phyloP scores from a whole-genome alignment of 177 flowering plant species.

The Vitis hybrid region DNA sequence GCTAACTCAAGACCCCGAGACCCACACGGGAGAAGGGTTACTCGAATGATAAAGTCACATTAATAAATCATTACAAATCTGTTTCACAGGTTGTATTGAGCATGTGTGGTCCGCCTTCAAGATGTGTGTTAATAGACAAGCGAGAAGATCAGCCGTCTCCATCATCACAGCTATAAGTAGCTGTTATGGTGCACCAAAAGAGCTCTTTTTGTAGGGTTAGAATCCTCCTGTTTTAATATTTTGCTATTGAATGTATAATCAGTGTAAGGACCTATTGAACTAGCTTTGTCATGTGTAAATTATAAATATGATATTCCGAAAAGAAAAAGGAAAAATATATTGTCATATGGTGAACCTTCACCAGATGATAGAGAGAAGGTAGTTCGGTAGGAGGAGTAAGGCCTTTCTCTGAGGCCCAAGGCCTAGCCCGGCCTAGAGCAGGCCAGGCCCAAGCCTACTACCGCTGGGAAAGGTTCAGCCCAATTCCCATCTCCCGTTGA shows the following conservation, averaged over 20 bases:
- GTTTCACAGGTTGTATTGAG: slow-evolving; percentile 58
- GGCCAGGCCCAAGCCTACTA: too few relatives aligned
- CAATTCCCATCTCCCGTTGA: too few relatives aligned
- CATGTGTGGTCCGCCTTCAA: slow-evolving; percentile 77
- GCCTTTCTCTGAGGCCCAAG: not conserved
- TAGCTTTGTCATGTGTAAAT: not conserved
- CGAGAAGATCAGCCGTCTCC: slow-evolving; percentile 44
- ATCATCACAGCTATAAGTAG: slow-evolving; percentile 26
- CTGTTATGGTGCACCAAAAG: not conserved
- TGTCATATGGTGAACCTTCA: too few relatives aligned
- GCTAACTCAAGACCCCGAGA: too few relatives aligned
- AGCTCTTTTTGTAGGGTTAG: slow-evolving; percentile 6
- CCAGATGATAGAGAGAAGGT: too few relatives aligned
- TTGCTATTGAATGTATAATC: slow-evolving; percentile 1
- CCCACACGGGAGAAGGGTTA: too few relatives aligned
- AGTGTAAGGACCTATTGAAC: not conserved
- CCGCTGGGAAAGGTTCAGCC: too few relatives aligned
- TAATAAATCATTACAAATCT: not conserved
- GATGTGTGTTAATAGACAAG: slow-evolving; percentile 41
- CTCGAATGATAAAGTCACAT: too few relatives aligned
- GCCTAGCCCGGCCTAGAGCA: too few relatives aligned
- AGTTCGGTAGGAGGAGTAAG: too few relatives aligned
- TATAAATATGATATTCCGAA: not conserved
- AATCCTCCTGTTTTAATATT: not conserved
- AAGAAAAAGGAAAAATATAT: not conserved